Evolutionary conservation across 208 protist genomes (phyloP).

Genomic region (Leishmania turanica): DNA sequence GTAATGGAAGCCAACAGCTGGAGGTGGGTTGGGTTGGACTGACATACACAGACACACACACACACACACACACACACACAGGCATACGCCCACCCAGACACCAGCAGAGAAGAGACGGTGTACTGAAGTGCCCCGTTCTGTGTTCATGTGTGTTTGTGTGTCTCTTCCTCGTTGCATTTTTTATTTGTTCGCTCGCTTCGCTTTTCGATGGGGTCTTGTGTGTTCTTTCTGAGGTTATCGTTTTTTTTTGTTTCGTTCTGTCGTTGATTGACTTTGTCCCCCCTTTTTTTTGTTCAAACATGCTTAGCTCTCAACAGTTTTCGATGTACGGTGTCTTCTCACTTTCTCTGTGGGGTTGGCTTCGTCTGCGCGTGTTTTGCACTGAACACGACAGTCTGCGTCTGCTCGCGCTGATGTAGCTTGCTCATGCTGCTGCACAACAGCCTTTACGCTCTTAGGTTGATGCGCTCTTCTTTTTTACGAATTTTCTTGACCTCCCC

Average conservation of each 20-base stretch:
- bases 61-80: background rate
- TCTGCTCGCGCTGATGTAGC: background rate
- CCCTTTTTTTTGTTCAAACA: background rate
- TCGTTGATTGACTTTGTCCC: background rate
- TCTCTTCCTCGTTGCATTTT: background rate
- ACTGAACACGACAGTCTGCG: background rate
- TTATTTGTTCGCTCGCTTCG: background rate
- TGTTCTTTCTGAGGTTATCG: background rate
- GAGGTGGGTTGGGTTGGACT: background rate
- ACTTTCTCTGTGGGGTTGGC: background rate
- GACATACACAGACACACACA: background rate
- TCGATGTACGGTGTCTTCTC: background rate
- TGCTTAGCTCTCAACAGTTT: background rate
- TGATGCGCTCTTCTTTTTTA: background rate
- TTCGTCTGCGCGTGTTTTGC: background rate
- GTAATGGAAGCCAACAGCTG: background rate
- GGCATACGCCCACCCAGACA: background rate
- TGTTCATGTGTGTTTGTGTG: background rate
- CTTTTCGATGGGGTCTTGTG: background rate
- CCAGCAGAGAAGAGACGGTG: too few species aligned
- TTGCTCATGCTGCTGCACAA: background rate
- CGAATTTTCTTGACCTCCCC: background rate
- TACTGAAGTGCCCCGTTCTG: background rate
- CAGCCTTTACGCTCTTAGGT: background rate
- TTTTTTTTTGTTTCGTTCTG: conserved; percentile 1